Percentiles rank a stretch among this genome's conserved stretches.
Evolutionary conservation across 2,329 filamentous ascomycete genomes (phyloP).

Genomic region (Arthrocladium fulminans): DNA sequence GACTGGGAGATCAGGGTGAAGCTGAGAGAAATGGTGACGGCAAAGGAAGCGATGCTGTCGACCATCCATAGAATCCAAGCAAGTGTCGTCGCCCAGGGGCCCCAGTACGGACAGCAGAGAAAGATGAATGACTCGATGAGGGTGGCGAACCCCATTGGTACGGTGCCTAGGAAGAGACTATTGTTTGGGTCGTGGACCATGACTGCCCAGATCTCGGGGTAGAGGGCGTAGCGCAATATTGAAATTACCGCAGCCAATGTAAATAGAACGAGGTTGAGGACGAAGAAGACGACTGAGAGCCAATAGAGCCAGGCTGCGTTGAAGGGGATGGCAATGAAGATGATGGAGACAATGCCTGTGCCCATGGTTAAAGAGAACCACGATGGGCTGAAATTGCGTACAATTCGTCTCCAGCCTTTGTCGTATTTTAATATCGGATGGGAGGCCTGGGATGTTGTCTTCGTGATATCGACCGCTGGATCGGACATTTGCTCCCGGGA

Average conservation of each 20-base stretch:
- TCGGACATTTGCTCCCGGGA: not conserved
- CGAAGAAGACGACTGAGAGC: conserved; percentile 53
- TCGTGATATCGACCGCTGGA: not conserved
- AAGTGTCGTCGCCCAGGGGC: conserved; percentile 45
- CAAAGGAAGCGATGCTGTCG: conserved; percentile 45
- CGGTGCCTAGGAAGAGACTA: conserved; percentile 58
- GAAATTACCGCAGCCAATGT: conserved; percentile 38
- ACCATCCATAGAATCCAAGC: conserved; percentile 54
- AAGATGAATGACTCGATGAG: conserved; percentile 58
- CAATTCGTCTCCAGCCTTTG: conserved; percentile 29
- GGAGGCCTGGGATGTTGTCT: not conserved
- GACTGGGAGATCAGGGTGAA: conserved; percentile 32
- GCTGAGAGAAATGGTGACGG: conserved; percentile 47
- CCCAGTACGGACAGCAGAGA: conserved; percentile 54
- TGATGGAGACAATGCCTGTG: conserved; percentile 57
- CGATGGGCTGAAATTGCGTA: conserved; percentile 31
- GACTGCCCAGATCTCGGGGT: conserved; percentile 55
- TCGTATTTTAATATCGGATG: conserved; percentile 29
- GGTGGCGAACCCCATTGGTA: conserved; percentile 61
- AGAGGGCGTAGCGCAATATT: conserved; percentile 53
- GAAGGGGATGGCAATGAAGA: conserved; percentile 57
- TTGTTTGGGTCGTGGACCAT: conserved; percentile 61
- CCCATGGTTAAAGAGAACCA: conserved; percentile 58
- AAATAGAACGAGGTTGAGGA: conserved; percentile 53
- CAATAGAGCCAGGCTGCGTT: conserved; percentile 49